Conservation (phyloP, 345 rosid genomes). For the Zanthoxylum bungeanum region DNA sequence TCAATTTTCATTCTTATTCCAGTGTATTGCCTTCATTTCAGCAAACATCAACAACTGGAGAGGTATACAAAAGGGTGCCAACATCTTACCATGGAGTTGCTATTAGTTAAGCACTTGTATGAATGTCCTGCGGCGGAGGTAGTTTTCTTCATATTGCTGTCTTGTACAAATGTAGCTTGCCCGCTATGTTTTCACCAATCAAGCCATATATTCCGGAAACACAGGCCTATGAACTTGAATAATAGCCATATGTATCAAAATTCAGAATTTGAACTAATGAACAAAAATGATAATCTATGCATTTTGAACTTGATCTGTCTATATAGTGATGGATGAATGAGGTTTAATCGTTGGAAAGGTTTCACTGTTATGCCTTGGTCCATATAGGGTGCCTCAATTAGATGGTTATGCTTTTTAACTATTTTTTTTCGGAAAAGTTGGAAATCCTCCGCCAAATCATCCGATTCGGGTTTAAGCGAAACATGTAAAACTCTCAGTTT, state of each 20-base stretch:
- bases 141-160: background rate
- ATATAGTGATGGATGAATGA: background rate
- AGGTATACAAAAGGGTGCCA: background rate
- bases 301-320: background rate
- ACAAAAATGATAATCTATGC: background rate
- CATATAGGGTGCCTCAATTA: background rate
- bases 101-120: background rate
- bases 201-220: background rate
- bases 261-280: too few species aligned
- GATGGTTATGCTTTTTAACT: background rate
- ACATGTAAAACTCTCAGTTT: too few species aligned
- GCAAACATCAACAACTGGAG: background rate
- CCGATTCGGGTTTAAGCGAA: too few species aligned
- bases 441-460: too few species aligned
- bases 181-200: background rate
- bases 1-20: background rate
- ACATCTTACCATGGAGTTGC: background rate
- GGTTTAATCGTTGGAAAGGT: background rate
- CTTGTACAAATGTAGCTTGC: background rate
- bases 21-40: background rate
- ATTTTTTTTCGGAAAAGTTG: too few species aligned
- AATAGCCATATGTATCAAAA: background rate
- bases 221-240: background rate
- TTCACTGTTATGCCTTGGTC: background rate
- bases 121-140: background rate